Evolutionary conservation across 1,284 basidiomycete species (phyloP).

Genomic region (Tremellales sp.): DNA sequence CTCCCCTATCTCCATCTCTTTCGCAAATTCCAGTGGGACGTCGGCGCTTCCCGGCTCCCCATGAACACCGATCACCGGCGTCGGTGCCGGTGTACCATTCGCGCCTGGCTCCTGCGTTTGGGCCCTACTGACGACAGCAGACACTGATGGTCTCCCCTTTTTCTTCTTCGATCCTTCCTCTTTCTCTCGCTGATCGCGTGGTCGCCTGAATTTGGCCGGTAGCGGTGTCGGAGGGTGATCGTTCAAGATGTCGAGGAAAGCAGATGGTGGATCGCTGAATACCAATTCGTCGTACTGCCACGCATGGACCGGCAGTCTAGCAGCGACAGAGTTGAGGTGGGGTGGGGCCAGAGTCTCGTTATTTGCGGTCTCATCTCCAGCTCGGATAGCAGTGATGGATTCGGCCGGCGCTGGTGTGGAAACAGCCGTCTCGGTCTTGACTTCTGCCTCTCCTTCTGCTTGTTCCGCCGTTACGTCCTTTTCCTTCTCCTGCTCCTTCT

Average conservation of each 20-base stretch:
- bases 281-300: constrained; percentile 99
- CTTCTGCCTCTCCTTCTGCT: not conserved
- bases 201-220: constrained; percentile 57
- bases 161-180: constrained; percentile 31
- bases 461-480: constrained; percentile 6
- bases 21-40: constrained; percentile 68
- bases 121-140: constrained; percentile 6
- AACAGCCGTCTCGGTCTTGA: not conserved
- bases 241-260: constrained; percentile 79
- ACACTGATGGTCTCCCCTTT: constrained; percentile 8
- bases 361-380: constrained; percentile 4
- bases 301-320: constrained; percentile 66
- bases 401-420: not conserved
- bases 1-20: constrained; percentile 81
- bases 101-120: constrained; percentile 16
- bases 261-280: constrained; percentile 87
- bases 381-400: not conserved
- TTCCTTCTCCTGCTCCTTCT: not conserved
- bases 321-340: constrained; percentile 20
- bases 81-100: constrained; percentile 57
- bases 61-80: constrained; percentile 30
- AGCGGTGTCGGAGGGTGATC: constrained; percentile 78
- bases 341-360: constrained; percentile 4
- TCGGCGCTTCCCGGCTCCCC: constrained; percentile 44
- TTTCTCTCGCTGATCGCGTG: constrained; percentile 36